Conservation (phyloP, 2,329 filamentous ascomycete species). For the Domatiomyces globalis region DNA sequence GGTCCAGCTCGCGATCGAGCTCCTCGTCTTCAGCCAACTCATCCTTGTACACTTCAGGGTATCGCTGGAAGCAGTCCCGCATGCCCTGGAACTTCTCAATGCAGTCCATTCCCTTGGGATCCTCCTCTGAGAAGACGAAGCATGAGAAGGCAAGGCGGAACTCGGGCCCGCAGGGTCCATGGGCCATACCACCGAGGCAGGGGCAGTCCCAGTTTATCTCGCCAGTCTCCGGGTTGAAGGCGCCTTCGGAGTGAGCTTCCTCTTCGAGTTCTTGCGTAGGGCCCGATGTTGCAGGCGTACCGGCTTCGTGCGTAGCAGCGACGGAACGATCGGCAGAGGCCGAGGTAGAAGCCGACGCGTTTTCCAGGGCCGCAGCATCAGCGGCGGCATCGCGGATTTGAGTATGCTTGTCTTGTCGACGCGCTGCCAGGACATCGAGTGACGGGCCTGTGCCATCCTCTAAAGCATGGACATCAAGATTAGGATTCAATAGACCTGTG, state of each 20-base stretch:
- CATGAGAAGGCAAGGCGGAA: slow-evolving; percentile 96
- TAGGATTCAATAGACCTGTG: slow-evolving; percentile 17
- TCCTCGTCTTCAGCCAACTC: slow-evolving; percentile 70
- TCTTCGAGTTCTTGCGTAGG: slow-evolving; percentile 51
- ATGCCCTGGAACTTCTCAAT: slow-evolving; percentile 96
- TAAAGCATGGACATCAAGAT: slow-evolving; percentile 6
- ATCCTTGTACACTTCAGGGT: slow-evolving; percentile 84
- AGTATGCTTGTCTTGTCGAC: slow-evolving; percentile 21
- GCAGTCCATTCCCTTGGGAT: slow-evolving; percentile 95
- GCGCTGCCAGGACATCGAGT: slow-evolving; percentile 14
- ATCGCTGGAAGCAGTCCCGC: slow-evolving; percentile 90
- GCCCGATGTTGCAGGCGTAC: slow-evolving; percentile 11
- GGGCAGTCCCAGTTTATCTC: slow-evolving; percentile 99
- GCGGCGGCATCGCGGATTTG: slow-evolving; percentile 28
- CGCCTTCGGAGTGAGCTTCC: slow-evolving; percentile 73
- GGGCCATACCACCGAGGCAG: slow-evolving; percentile 90
- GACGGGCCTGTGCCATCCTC: slow-evolving; percentile 9
- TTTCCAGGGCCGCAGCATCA: slow-evolving; percentile 11
- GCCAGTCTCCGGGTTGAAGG: slow-evolving; percentile 95
- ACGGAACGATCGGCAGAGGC: slow-evolving; percentile 7
- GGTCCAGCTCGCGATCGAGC: slow-evolving; percentile 26
- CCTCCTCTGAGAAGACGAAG: slow-evolving; percentile 88
- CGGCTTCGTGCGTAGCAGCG: slow-evolving; percentile 8
- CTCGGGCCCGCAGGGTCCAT: slow-evolving; percentile 88
- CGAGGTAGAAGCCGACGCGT: slow-evolving; percentile 1